Evolutionary conservation across 1,284 basidiomycete genomes (phyloP), one percentile per base, ranked within the genome.

Genomic region (Cutaneotrichosporon mucoides): DNA sequence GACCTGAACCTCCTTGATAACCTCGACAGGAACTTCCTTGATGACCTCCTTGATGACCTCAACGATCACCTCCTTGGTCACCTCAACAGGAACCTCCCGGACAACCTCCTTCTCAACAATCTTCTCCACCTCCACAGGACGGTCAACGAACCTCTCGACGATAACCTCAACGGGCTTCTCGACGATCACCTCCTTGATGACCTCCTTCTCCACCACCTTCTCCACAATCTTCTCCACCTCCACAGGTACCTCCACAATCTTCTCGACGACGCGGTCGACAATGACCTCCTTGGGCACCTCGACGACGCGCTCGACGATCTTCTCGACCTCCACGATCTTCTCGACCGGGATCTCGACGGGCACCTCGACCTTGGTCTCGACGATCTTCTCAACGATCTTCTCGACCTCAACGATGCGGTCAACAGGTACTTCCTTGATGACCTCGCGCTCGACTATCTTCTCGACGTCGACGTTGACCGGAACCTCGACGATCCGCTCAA

Each of bases 211-310:
- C 16, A 72, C 66, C 13, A 68, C 50, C 46, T 62, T 65, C 45
- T 72, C 68, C 15, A 79, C 81, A 36, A 63, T 77, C 76, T 54
- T 80, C 56, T 81, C 73, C 33, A 65, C 61, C 79, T 82, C 63
- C 40, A 76, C 67, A 8, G 66, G 66, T 8, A 73, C 67, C 50
- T 73, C 84, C 56, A 84, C 80, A 15, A 66, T 62, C 51, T 66
- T 67, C 56, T 77, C 76, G 40, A 74, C 67, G 34, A 69, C 62
- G 57, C 65, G 69, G 53, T 77, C 75, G 45, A 80, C 73, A 45
- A 68, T 48, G 47, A 73, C 68, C 60, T 78, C 72, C 6, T 63
- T 71, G 37, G 61, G 60, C 82, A 83, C 54, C 56, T 75, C 64
- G 55, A 72, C 58, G 47, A 60, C 59, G 65, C 68, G 65, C 53